phyloP scores from a whole-genome alignment of 2,329 filamentous ascomycete species.

The Ophiostoma novo-ulmi region DNA sequence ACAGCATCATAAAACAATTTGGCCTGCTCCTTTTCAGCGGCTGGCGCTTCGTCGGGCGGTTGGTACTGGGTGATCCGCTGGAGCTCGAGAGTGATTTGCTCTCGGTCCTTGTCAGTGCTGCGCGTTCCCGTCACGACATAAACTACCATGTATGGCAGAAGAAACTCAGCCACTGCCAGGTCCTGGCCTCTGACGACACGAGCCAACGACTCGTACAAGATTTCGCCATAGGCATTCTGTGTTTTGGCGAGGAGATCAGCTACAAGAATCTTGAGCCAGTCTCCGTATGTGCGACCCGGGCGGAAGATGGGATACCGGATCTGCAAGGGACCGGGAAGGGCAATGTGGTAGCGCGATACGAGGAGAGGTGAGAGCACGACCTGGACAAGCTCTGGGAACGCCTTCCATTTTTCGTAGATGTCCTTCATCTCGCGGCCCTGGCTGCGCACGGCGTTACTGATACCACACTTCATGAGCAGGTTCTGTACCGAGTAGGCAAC shows the following conservation, averaged over 20 bases:
- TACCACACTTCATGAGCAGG: constrained; percentile 70
- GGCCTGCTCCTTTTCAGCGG: constrained; percentile 65
- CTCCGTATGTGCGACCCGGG: constrained; percentile 61
- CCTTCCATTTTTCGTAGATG: constrained; percentile 68
- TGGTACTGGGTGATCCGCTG: constrained; percentile 65
- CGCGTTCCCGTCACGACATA: constrained; percentile 70
- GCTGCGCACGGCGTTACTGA: constrained; percentile 50
- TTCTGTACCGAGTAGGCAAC: constrained; percentile 94
- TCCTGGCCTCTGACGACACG: constrained; percentile 83
- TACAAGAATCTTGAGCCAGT: constrained; percentile 77
- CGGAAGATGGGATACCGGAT: constrained; percentile 75
- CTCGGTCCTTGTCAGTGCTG: constrained; percentile 48
- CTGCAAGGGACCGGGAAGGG: constrained; percentile 51
- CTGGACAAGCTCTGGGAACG: constrained; percentile 69
- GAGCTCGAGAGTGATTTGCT: constrained; percentile 67
- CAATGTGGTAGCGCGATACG: constrained; percentile 74
- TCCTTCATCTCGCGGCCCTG: constrained; percentile 44
- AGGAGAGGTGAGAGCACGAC: constrained; percentile 86
- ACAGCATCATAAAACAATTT: constrained; percentile 86
- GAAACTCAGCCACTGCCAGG: constrained; percentile 75
- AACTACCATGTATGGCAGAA: constrained; percentile 80
- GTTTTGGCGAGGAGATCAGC: constrained; percentile 76
- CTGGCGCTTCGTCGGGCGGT: constrained; percentile 45
- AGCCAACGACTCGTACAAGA: constrained; percentile 75
- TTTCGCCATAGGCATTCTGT: constrained; percentile 65